phyloP scores from a whole-genome alignment of 2,329 filamentous ascomycete species.

The Aspergillus pseudotamarii region DNA sequence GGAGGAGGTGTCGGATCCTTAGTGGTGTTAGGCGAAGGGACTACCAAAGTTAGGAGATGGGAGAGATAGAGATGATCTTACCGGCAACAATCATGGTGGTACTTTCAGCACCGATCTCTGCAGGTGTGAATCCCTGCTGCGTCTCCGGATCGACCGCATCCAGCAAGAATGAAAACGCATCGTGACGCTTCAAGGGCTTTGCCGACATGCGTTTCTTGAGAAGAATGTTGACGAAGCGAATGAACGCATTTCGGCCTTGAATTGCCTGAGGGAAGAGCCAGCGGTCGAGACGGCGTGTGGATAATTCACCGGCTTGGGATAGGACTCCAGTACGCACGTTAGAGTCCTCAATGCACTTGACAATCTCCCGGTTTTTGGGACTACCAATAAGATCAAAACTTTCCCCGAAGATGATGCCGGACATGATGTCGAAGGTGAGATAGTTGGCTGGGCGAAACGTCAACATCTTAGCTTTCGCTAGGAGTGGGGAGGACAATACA shows the following conservation, averaged over 20 bases:
- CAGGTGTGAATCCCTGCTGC: constrained; percentile 40
- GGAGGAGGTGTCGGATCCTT: constrained; percentile 45
- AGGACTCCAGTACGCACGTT: constrained; percentile 21
- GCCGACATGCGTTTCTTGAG: constrained; percentile 23
- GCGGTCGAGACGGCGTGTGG: constrained; percentile 15
- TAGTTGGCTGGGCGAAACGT: constrained; percentile 31
- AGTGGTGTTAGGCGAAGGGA: not conserved
- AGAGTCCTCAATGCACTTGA: constrained; percentile 20
- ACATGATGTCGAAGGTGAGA: constrained; percentile 55
- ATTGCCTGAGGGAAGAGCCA: constrained; percentile 22
- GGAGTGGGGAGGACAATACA: not conserved
- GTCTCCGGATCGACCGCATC: constrained; percentile 52
- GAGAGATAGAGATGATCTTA: not conserved
- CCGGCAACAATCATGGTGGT: constrained; percentile 54
- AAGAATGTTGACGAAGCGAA: constrained; percentile 23
- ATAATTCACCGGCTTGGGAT: constrained; percentile 11
- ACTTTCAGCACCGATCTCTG: constrained; percentile 54
- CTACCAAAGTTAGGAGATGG: not conserved
- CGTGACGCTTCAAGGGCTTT: constrained; percentile 36
- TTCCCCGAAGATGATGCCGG: constrained; percentile 32
- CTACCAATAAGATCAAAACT: constrained; percentile 14
- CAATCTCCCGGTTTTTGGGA: constrained; percentile 14
- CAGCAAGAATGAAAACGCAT: constrained; percentile 53
- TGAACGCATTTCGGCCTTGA: constrained; percentile 49
- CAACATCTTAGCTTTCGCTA: not conserved